Percentiles rank a stretch among this genome's conserved stretches.
phyloP scores from a whole-genome alignment of 306 rosid genomes.

The Cicer bijugum region DNA sequence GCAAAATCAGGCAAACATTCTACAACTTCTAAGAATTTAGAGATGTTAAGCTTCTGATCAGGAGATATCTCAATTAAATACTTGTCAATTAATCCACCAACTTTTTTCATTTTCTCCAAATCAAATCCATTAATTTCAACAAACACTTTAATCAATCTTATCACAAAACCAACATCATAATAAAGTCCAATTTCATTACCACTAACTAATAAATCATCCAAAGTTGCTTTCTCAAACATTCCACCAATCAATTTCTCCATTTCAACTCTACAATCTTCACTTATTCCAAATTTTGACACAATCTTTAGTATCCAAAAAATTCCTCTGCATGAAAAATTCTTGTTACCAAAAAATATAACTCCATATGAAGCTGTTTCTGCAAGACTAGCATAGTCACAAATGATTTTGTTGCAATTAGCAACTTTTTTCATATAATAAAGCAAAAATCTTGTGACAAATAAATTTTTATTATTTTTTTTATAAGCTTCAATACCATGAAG shows the following conservation, averaged over 20 bases:
- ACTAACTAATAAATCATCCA: slow-evolving; percentile 73
- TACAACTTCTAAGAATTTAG: slow-evolving; percentile 72
- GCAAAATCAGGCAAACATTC: slow-evolving; percentile 76
- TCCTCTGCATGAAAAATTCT: slow-evolving; percentile 65
- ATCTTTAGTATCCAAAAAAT: slow-evolving; percentile 70
- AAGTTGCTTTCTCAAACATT: slow-evolving; percentile 61
- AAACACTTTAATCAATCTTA: slow-evolving; percentile 63
- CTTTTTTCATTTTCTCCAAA: slow-evolving; percentile 62
- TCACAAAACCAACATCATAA: slow-evolving; percentile 72
- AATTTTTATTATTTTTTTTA: slow-evolving; percentile 55
- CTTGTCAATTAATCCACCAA: slow-evolving; percentile 64
- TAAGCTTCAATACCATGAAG: slow-evolving; percentile 55
- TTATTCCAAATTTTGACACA: slow-evolving; percentile 60
- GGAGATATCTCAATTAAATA: slow-evolving; percentile 77
- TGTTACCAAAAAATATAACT: slow-evolving; percentile 54
- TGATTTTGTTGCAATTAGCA: slow-evolving; percentile 7
- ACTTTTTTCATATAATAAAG: slow-evolving; percentile 64
- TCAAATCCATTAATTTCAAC: slow-evolving; percentile 43
- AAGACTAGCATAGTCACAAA: slow-evolving; percentile 52
- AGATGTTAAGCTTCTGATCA: slow-evolving; percentile 68
- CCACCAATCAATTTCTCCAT: slow-evolving; percentile 79
- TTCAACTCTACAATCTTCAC: slow-evolving; percentile 53
- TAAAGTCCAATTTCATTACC: slow-evolving; percentile 56
- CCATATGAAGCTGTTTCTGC: slow-evolving; percentile 73
- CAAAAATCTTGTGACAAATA: slow-evolving; percentile 67